Percentiles rank a stretch among this genome's conserved stretches.
These are phyloP conservation scores for Boletus insuetus DNA, from an alignment of 768 basidiomycete species.

Conservation along the genomic window DNA sequence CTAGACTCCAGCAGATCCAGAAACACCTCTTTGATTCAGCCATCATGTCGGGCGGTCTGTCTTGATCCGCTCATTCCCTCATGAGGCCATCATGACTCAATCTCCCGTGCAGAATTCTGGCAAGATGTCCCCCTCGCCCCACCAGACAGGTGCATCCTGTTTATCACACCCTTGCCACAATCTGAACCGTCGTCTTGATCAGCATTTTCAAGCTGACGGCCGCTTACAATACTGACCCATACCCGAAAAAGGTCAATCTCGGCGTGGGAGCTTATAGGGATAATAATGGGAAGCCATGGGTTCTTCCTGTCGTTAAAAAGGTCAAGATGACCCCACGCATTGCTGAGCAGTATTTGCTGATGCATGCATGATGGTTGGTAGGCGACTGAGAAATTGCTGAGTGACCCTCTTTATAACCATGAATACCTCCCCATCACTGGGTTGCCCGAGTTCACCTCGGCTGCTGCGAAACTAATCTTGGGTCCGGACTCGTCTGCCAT, in stretches of 20 bases:
- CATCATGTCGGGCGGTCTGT: conserved; percentile 56
- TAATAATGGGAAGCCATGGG: conserved; percentile 84
- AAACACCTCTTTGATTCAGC: conserved; percentile 46
- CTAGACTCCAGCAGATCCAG: conserved; percentile 59
- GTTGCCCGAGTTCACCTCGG: conserved; percentile 74
- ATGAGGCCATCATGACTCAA: neutral
- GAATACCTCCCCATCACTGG: conserved; percentile 94
- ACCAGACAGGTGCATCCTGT: conserved; percentile 64
- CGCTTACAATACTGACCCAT: conserved; percentile 79
- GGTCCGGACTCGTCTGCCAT: conserved; percentile 71
- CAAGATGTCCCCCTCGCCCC: conserved; percentile 76
- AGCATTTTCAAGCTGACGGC: conserved; percentile 92
- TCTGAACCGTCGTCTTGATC: neutral
- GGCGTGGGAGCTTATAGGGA: conserved; percentile 94
- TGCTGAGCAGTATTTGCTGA: neutral
- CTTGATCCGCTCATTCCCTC: conserved; percentile 3
- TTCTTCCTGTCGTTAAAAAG: conserved; percentile 89
- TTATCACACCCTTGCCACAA: neutral
- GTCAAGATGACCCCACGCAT: conserved; percentile 25
- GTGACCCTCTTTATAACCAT: conserved; percentile 75
- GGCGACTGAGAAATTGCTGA: conserved; percentile 72
- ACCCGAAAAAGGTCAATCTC: conserved; percentile 80
- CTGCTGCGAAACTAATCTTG: conserved; percentile 81
- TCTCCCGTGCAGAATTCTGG: conserved; percentile 60
- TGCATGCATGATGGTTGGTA: conserved; percentile 27